These are phyloP conservation scores for Globisporangium polare DNA, from an alignment of 352 stramenopile species.

Conservation along the genomic window DNA sequence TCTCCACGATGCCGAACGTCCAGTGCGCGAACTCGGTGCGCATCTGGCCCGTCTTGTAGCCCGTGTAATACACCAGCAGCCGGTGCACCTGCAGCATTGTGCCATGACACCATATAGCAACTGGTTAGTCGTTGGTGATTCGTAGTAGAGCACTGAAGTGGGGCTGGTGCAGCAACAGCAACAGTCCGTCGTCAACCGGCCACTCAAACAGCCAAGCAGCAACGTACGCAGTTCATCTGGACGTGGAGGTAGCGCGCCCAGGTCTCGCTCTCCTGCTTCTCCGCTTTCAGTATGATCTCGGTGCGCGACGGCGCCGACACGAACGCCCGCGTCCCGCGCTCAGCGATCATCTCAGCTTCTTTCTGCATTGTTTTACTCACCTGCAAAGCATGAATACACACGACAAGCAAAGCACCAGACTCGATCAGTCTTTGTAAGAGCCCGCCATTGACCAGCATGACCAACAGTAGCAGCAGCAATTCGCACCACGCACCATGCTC, in stretches of 20 bases:
- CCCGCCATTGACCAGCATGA: neutral
- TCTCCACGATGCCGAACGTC: conserved; percentile 61
- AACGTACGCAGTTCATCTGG: conserved; percentile 67
- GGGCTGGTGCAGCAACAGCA: too few species aligned
- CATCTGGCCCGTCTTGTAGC: conserved; percentile 75
- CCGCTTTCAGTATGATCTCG: conserved; percentile 39
- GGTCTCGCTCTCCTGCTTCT: conserved; percentile 39
- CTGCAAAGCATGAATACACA: conserved; percentile 20
- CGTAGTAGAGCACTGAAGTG: neutral
- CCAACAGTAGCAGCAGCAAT: conserved; percentile 4
- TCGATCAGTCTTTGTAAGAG: neutral
- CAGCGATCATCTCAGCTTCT: conserved; percentile 50
- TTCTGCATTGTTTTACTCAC: conserved; percentile 35
- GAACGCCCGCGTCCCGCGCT: conserved; percentile 38
- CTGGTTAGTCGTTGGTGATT: neutral
- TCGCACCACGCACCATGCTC: conserved; percentile 46
- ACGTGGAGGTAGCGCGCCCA: conserved; percentile 70
- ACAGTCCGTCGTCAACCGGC: too few species aligned
- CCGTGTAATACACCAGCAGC: conserved; percentile 81
- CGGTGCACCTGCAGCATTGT: conserved; percentile 43
- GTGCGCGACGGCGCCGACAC: conserved; percentile 25
- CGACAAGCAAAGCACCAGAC: conserved; percentile 6
- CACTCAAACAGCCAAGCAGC: too few species aligned
- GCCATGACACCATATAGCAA: neutral
- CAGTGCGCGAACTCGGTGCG: conserved; percentile 55